Percentiles rank a stretch among this genome's conserved stretches.
Conservation (phyloP, 306 rosid species). For the Cucumis melo region DNA sequence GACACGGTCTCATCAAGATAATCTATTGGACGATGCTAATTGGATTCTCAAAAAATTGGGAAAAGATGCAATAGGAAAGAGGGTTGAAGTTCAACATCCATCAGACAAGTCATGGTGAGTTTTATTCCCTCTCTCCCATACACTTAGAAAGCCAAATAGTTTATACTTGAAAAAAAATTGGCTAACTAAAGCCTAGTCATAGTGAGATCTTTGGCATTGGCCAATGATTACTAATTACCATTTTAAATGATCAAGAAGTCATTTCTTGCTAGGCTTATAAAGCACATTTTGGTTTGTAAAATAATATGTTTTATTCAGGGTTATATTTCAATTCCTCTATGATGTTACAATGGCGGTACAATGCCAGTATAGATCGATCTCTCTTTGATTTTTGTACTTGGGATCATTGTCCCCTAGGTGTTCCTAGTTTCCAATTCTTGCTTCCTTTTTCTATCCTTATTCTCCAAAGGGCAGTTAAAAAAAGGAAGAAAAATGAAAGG, state of each 20-base stretch:
- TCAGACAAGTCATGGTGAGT: conserved; percentile 83
- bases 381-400: neutral
- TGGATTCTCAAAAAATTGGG: conserved; percentile 95
- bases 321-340: neutral
- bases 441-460: neutral
- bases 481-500: neutral
- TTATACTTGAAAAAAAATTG: neutral
- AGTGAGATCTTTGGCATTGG: neutral
- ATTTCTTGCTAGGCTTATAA: neutral
- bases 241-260: neutral
- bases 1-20: conserved; percentile 36
- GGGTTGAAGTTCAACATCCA: conserved; percentile 88
- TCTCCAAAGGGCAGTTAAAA: neutral
- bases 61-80: conserved; percentile 89
- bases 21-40: conserved; percentile 67
- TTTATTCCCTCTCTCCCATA: neutral
- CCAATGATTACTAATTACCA: neutral
- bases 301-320: neutral
- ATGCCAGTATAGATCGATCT: neutral
- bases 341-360: neutral
- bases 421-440: neutral
- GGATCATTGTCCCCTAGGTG: neutral
- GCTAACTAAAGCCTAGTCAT: neutral
- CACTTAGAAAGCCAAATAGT: neutral
- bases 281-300: neutral